These are phyloP conservation scores for Alternaria sp. DNA, from an alignment of 2,329 filamentous ascomycete genomes.

Conservation along the genomic window DNA sequence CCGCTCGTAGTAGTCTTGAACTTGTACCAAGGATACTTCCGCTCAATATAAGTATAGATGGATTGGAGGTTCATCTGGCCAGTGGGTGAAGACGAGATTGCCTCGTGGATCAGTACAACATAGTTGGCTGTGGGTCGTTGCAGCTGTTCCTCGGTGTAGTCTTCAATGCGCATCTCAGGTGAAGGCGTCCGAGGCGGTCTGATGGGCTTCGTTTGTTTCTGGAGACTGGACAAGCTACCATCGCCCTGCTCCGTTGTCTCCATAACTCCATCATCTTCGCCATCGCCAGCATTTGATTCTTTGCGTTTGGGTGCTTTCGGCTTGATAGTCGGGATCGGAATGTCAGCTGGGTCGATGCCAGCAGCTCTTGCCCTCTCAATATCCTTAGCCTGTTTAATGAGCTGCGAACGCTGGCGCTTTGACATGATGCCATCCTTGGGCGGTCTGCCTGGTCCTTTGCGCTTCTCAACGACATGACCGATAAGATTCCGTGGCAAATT, in stretches of 20 bases:
- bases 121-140: conserved; percentile 72
- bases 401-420: conserved; percentile 73
- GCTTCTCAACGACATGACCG: conserved; percentile 63
- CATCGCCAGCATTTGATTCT: conserved; percentile 49
- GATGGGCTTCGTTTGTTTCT: conserved; percentile 57
- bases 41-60: conserved; percentile 70
- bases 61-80: conserved; percentile 70
- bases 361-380: conserved; percentile 51
- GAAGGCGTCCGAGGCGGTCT: conserved; percentile 64
- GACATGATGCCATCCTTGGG: conserved; percentile 87
- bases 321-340: conserved; percentile 45
- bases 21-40: conserved; percentile 71
- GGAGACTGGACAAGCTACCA: conserved; percentile 49
- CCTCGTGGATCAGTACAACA: conserved; percentile 70
- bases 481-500: conserved; percentile 47
- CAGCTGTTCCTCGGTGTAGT: conserved; percentile 77
- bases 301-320: conserved; percentile 48
- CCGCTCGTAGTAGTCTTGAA: conserved; percentile 67
- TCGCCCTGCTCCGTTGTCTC: conserved; percentile 51
- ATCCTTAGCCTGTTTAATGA: conserved; percentile 67
- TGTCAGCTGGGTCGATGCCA: conserved; percentile 48
- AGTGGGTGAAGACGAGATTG: conserved; percentile 63
- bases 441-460: conserved; percentile 79
- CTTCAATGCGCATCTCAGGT: conserved; percentile 68
- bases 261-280: conserved; percentile 44